These are phyloP conservation scores for Plantago rigida DNA, from an alignment of 305 asterid genomes.

Conservation along the genomic window DNA sequence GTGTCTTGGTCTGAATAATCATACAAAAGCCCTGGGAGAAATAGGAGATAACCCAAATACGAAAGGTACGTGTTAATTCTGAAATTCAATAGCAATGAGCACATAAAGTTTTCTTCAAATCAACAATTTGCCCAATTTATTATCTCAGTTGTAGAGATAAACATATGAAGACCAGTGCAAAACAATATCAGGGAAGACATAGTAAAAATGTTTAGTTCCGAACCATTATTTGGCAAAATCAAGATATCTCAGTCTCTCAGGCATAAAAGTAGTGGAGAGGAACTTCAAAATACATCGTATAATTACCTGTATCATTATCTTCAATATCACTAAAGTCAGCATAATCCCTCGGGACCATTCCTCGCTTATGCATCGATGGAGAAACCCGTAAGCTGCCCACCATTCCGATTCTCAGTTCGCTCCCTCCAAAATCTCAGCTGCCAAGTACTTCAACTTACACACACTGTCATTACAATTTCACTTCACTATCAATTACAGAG, in stretches of 20 bases:
- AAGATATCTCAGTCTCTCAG: no score
- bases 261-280: not conserved
- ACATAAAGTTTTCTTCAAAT: not conserved
- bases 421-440: constrained; percentile 20
- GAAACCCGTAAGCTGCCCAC: constrained; percentile 37
- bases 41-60: not conserved
- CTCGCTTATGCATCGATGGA: constrained; percentile 48
- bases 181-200: no score
- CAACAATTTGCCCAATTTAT: not conserved
- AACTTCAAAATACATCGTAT: constrained; percentile 5
- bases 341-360: constrained; percentile 43
- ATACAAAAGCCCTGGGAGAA: constrained; percentile 42
- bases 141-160: no score
- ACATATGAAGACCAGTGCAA: no score
- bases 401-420: constrained; percentile 34
- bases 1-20: constrained; percentile 37
- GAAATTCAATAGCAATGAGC: constrained; percentile 7
- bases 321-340: constrained; percentile 38
- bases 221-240: no score
- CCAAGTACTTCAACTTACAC: constrained; percentile 13
- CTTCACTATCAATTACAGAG: constrained; percentile 2
- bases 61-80: constrained; percentile 5
- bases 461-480: constrained; percentile 12
- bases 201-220: no score
- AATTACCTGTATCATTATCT: constrained; percentile 37